Evolutionary conservation across 2,329 filamentous ascomycete genomes (phyloP), one percentile per base, ranked within the genome.

Genomic region (Exophiala phaeomuriformis): DNA sequence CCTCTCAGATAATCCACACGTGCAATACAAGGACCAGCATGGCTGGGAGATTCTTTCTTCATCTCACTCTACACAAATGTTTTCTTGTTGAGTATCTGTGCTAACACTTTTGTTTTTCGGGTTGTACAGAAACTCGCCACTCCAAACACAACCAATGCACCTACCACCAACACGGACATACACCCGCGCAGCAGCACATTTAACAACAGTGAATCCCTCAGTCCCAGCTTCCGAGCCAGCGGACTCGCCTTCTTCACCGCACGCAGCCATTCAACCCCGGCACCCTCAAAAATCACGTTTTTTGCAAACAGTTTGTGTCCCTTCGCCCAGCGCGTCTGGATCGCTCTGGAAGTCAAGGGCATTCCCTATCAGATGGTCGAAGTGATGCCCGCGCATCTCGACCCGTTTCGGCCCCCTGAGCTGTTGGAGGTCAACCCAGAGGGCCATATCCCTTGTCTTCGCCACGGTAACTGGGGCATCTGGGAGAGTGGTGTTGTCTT

Each of bases 261-360:
- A 5, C 81, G 82, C 64, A 83, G 78, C 49, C 89, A 88, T 64
- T 75, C 78, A n/a, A 80, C 80, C 56, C 85, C 89, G 4, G 74
- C 80, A 57, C 80, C 84, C 5, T 55, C 56, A 6, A 56, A 59
- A 42, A 69, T 94, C 47, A 90, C 89, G 68, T 74, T 95, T 1
- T 94, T 85, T 66, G 87, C 87, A 30, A 86, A 85, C 63, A 90
- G 86, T 67, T 93, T 90, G 68, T 94, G 89, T 65, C 88, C 88
- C 29, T 93, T 91, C 66, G 88, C 89, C 1, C 88, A 94, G 66
- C 82, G 88, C 12, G 86, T 93, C 29, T 95, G 89, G 89, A 93
- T 95, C 59, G 86, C 88, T 1, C 76, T 95, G 35, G 88, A 95
- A 68, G 76, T 83, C 63, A 93, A 93, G 67, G 78, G 81, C 12